Percentiles rank a stretch among this genome's conserved stretches.
These are phyloP conservation scores for Knoxdaviesia capensis DNA, from an alignment of 2,329 filamentous ascomycete genomes.

Conservation along the genomic window DNA sequence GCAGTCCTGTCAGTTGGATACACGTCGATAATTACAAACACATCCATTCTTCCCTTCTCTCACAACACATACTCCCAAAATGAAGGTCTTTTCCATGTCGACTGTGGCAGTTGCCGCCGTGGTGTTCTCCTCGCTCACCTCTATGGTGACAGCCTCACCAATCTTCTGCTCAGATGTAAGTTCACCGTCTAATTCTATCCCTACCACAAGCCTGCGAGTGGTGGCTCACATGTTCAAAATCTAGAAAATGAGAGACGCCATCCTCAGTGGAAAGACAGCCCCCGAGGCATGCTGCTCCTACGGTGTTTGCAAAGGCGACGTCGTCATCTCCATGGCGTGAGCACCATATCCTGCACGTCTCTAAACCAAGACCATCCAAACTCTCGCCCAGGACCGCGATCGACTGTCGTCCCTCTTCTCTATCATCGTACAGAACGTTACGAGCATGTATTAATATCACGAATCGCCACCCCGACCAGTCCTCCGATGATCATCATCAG, in stretches of 20 bases:
- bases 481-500: no score
- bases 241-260: slow-evolving; percentile 14
- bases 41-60: neutral
- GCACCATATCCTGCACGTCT: neutral
- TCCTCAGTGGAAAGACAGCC: slow-evolving; percentile 24
- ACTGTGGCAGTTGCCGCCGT: slow-evolving; percentile 8
- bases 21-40: no score
- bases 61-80: slow-evolving; percentile 1
- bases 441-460: no score
- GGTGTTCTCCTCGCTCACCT: slow-evolving; percentile 7
- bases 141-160: slow-evolving; percentile 12
- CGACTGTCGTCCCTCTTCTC: no score
- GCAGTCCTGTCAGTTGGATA: neutral
- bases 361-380: neutral
- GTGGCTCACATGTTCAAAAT: neutral
- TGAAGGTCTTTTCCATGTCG: slow-evolving; percentile 10
- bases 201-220: neutral
- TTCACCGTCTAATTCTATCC: slow-evolving; percentile 7
- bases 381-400: no score
- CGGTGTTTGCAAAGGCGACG: slow-evolving; percentile 27
- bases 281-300: slow-evolving; percentile 34
- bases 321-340: slow-evolving; percentile 24
- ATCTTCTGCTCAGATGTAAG: slow-evolving; percentile 19
- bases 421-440: no score
- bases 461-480: no score